Percentiles rank a stretch among this genome's conserved stretches.
These are phyloP conservation scores for Gigaspora rosea DNA, from an alignment of 192 early-diverging fungal species.

Conservation along the genomic window DNA sequence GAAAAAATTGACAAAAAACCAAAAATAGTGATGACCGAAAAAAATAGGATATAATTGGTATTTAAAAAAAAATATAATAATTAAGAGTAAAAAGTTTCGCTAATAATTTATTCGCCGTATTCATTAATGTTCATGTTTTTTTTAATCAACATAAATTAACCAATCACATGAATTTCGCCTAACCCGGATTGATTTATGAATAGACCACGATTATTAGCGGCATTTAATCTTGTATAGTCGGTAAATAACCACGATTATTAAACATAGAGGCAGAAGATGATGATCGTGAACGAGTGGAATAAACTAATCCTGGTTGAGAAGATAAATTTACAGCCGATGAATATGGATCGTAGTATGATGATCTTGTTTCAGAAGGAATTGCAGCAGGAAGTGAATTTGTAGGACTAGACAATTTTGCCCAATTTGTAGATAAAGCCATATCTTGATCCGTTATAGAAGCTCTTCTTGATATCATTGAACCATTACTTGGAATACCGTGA, in stretches of 20 bases:
- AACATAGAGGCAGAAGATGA: slow-evolving; percentile 13
- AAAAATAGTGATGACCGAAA: too few relatives aligned
- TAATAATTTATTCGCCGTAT: too few relatives aligned
- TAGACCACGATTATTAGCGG: too few relatives aligned
- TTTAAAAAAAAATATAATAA: too few relatives aligned
- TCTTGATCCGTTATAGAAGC: background rate
- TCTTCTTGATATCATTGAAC: background rate
- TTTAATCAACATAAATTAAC: too few relatives aligned
- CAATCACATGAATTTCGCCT: too few relatives aligned
- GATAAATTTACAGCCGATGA: background rate
- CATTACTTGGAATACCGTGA: background rate
- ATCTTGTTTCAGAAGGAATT: background rate
- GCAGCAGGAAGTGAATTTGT: background rate
- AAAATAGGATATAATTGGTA: too few relatives aligned
- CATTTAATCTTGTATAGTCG: background rate
- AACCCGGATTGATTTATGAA: too few relatives aligned
- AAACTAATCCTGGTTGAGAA: background rate
- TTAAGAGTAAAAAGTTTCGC: too few relatives aligned
- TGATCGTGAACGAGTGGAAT: slow-evolving; percentile 1
- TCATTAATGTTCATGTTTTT: too few relatives aligned
- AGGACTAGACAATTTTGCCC: background rate
- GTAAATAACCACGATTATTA: slow-evolving; percentile 7
- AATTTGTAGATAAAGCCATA: background rate
- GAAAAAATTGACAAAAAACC: too few relatives aligned
- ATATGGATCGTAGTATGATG: slow-evolving; percentile 29